Base-by-base conservation (phyloP, 208 protist species). In the Leishmania tarentolae region DNA sequence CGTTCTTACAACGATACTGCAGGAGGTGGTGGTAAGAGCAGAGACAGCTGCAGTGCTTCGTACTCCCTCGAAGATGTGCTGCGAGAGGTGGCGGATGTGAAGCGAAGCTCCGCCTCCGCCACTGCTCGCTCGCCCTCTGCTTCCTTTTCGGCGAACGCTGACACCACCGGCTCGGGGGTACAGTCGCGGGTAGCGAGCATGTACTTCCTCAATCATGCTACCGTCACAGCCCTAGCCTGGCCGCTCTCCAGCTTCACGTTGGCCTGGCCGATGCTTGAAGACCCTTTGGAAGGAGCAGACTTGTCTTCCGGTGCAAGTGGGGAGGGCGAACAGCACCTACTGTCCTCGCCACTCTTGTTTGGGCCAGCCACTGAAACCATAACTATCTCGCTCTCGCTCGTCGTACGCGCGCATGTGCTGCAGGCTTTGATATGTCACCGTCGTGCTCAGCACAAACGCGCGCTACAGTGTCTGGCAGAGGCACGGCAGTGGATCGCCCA, bases 391-490 rank as follows among this genome's bases (percentile, higher is more conserved):
- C 57, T 90, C 9, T 75, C 86, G 5, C 78, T 93, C n/a, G 59
- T 93, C 37, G 81, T 91, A 21, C 84, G 83, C 28, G 88, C 86
- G 19, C 83, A 91, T 56, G 73, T 88, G 11, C 81, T 93, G 68
- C 81, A 84, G 68, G 85, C 90, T 13, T 46, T 70, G 2, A 52
- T 91, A 37, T 85, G 82, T 35, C 52, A 81, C 52, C 82, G 82
- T 13, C 82, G 82, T 24, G 71, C 44, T 57, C 82, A 85, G 76
- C 66, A 85, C 82, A 78, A 66, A 40, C 82, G 82, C 56, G 85
- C 86, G 4, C 78, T 91, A 57, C 81, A 86, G 75, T 87, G 78
- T 63, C 31, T 89, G 11, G 84, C 80, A 11, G 84, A 88, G 63
- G 81, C 74, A 31, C 82, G 76, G 19, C 63, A 68, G 37, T 88